Conservation (phyloP, 1,284 basidiomycete genomes). For the Veloboletus limbatus region DNA sequence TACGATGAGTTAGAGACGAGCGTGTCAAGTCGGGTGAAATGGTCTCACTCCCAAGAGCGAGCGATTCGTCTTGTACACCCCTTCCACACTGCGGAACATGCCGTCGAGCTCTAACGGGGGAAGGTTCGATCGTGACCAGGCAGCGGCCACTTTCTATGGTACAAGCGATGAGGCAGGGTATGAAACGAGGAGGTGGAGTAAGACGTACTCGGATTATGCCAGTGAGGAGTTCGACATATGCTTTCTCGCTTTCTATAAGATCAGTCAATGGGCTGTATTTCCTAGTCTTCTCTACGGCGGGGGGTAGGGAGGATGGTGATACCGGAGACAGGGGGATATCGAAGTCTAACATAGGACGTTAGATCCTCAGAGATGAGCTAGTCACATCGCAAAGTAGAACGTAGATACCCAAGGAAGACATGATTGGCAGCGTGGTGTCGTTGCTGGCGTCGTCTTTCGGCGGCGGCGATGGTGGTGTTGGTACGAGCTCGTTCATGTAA, state of each 20-base stretch:
- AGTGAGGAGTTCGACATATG: slow-evolving; percentile 89
- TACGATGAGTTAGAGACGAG: slow-evolving; percentile 35
- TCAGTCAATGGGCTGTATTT: slow-evolving; percentile 85
- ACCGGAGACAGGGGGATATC: slow-evolving; percentile 30
- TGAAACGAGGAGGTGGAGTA: slow-evolving; percentile 4
- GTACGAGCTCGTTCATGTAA: neutral
- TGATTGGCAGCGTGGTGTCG: slow-evolving; percentile 19
- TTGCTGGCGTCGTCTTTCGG: slow-evolving; percentile 33
- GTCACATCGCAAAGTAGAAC: slow-evolving; percentile 8
- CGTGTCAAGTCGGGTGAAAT: neutral
- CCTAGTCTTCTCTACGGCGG: slow-evolving; percentile 47
- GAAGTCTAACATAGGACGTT: slow-evolving; percentile 24
- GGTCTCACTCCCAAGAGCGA: slow-evolving; percentile 67
- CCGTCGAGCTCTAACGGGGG: slow-evolving; percentile 89
- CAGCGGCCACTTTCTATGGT: slow-evolving; percentile 86
- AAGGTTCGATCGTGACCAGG: slow-evolving; percentile 94
- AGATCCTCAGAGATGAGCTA: slow-evolving; percentile 14
- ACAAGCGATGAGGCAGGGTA: slow-evolving; percentile 16
- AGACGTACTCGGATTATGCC: slow-evolving; percentile 85
- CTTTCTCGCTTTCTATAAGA: slow-evolving; percentile 90
- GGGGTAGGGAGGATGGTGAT: slow-evolving; percentile 27
- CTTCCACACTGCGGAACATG: slow-evolving; percentile 94
- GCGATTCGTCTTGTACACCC: slow-evolving; percentile 89
- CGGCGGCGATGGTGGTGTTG: slow-evolving; percentile 32
- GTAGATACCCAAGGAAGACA: slow-evolving; percentile 31